These are phyloP conservation scores for Gossypium ekmanianum DNA, from an alignment of 345 rosid species.

Conservation along the genomic window DNA sequence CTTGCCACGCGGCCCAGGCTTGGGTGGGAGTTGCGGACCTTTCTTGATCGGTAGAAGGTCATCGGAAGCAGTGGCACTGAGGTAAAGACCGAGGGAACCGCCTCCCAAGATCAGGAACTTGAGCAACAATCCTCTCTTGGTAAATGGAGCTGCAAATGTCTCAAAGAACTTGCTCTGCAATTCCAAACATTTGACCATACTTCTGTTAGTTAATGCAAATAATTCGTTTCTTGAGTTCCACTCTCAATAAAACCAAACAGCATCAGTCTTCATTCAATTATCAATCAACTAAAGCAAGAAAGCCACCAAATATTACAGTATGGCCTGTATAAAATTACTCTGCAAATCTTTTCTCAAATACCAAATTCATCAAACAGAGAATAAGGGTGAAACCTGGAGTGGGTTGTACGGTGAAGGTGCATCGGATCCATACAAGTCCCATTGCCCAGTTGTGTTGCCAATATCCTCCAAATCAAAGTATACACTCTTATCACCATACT, in stretches of 20 bases:
- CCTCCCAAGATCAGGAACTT: constrained; percentile 90
- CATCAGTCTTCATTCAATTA: no score
- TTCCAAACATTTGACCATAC: constrained; percentile 9
- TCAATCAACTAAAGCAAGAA: background rate
- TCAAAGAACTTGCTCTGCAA: constrained; percentile 97
- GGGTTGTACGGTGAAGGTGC: constrained; percentile 95
- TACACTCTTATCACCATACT: constrained; percentile 94
- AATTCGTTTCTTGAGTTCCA: no score
- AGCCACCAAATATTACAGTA: background rate
- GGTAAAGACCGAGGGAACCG: constrained; percentile 66
- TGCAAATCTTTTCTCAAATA: background rate
- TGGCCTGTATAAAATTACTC: background rate
- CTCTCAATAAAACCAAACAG: no score
- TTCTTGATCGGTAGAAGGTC: constrained; percentile 84
- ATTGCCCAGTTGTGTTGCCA: constrained; percentile 93
- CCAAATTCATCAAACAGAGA: background rate
- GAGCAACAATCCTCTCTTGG: constrained; percentile 91
- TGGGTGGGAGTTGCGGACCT: constrained; percentile 91
- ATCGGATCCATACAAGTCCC: constrained; percentile 97
- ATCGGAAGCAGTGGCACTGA: constrained; percentile 61
- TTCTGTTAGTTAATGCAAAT: background rate
- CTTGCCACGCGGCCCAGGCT: constrained; percentile 90
- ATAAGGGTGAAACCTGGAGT: constrained; percentile 59
- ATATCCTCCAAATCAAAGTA: constrained; percentile 96
- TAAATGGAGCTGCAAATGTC: constrained; percentile 88